Percentiles rank a stretch among this genome's conserved stretches.
Evolutionary conservation across 495 filamentous ascomycete genomes (phyloP).

Genomic region (Achaetomiella virescens): DNA sequence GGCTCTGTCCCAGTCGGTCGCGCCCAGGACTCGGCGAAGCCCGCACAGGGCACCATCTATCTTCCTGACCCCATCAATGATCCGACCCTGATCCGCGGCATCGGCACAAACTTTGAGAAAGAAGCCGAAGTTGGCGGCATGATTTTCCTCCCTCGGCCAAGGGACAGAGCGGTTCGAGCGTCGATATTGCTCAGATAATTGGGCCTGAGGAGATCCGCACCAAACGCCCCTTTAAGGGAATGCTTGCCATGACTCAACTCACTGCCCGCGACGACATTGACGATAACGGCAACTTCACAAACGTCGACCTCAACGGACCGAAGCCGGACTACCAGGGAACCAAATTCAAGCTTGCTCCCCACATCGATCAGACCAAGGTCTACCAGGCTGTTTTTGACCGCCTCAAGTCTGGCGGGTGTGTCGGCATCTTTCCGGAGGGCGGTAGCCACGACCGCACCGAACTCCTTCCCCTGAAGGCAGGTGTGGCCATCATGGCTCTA

Average conservation of each 20-base stretch:
- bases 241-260: constrained; percentile 64
- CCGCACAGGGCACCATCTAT: constrained; percentile 74
- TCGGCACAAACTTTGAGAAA: constrained; percentile 77
- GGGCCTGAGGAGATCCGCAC: constrained; percentile 75
- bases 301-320: constrained; percentile 46
- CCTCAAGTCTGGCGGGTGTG: constrained; percentile 74
- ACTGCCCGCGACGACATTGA: constrained; percentile 69
- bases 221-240: constrained; percentile 78
- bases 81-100: constrained; percentile 75
- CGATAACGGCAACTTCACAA: constrained; percentile 44
- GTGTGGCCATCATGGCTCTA: constrained; percentile 96
- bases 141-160: constrained; percentile 80
- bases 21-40: constrained; percentile 80
- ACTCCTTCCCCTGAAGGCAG: constrained; percentile 90
- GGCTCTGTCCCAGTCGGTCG: constrained; percentile 85
- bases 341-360: constrained; percentile 80
- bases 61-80: constrained; percentile 82
- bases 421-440: constrained; percentile 97
- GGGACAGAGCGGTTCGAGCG: constrained; percentile 63
- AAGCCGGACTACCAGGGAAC: constrained; percentile 65
- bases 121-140: constrained; percentile 73
- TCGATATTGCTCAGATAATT: constrained; percentile 72
- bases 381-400: constrained; percentile 88
- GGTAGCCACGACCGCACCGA: constrained; percentile 95
- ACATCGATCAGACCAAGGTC: constrained; percentile 89